These are phyloP conservation scores for Chrysoporthe cubensis DNA, from an alignment of 2,329 filamentous ascomycete genomes.

Conservation along the genomic window DNA sequence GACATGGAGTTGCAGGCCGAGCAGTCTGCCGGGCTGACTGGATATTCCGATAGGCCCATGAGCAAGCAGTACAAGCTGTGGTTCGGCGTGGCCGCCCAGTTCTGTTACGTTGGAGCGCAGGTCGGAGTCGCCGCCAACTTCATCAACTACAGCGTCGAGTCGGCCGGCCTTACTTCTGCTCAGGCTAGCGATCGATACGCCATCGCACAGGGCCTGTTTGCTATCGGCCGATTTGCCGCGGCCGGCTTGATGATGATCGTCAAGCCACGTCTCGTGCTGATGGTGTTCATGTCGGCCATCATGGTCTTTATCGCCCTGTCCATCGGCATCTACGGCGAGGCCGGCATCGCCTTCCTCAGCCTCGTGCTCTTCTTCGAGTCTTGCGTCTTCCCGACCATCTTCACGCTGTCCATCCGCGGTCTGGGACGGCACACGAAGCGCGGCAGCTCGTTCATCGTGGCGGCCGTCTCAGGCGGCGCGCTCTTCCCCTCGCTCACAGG, in stretches of 20 bases:
- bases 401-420: conserved; percentile 74
- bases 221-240: conserved; percentile 71
- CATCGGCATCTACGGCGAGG: conserved; percentile 47
- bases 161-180: conserved; percentile 53
- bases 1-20: conserved; percentile 66
- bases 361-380: conserved; percentile 76
- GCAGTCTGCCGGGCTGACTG: conserved; percentile 48
- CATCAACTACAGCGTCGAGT: conserved; percentile 69
- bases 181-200: conserved; percentile 69
- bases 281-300: conserved; percentile 64
- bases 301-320: conserved; percentile 63
- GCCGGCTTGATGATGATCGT: conserved; percentile 67
- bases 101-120: conserved; percentile 76
- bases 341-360: conserved; percentile 63
- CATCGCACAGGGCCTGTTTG: conserved; percentile 73
- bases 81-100: conserved; percentile 74
- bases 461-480: conserved; percentile 71
- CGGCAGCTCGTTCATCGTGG: conserved; percentile 71
- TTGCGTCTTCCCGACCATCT: conserved; percentile 80
- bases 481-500: conserved; percentile 73
- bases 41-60: conserved; percentile 63
- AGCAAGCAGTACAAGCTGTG: conserved; percentile 73
- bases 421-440: conserved; percentile 76
- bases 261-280: conserved; percentile 68
- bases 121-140: conserved; percentile 67